These are phyloP conservation scores for Eustoma russellianum DNA, from an alignment of 257 asterid species.

Conservation along the genomic window DNA sequence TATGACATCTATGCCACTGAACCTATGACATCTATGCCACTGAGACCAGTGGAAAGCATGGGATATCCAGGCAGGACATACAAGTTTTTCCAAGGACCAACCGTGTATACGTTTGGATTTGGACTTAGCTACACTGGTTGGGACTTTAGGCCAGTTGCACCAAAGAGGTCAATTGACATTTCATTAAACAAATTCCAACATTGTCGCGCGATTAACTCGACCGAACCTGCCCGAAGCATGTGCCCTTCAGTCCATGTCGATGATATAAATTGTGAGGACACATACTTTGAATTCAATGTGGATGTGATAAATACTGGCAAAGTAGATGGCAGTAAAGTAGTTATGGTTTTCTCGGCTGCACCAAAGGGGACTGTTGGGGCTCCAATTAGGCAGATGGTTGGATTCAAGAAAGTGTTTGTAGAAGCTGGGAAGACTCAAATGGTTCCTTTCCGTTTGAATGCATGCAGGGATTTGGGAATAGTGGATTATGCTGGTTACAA, in stretches of 20 bases:
- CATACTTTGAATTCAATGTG: constrained; percentile 5
- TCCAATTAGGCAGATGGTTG: constrained; percentile 26
- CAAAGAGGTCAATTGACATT: constrained; percentile 1
- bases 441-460: constrained; percentile 21
- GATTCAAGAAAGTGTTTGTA: constrained; percentile 26
- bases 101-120: constrained; percentile 29
- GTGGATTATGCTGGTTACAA: constrained; percentile 20
- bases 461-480: constrained; percentile 25
- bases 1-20: constrained; percentile 11
- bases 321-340: constrained; percentile 20
- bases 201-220: constrained; percentile 26
- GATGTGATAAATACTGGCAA: constrained; percentile 21
- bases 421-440: constrained; percentile 8
- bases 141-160: constrained; percentile 1
- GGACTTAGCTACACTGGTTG: constrained; percentile 42
- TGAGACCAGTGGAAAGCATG: constrained; percentile 18
- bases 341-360: constrained; percentile 24
- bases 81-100: constrained; percentile 32
- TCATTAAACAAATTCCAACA: constrained; percentile 17
- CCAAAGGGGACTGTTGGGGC: constrained; percentile 18
- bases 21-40: constrained; percentile 30
- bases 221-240: background rate
- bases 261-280: constrained; percentile 9
- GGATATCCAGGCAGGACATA: constrained; percentile 46
- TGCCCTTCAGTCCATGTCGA: constrained; percentile 20